phyloP scores from a whole-genome alignment of 1,139 yeast genomes.

The Yamadazyma oceani region DNA sequence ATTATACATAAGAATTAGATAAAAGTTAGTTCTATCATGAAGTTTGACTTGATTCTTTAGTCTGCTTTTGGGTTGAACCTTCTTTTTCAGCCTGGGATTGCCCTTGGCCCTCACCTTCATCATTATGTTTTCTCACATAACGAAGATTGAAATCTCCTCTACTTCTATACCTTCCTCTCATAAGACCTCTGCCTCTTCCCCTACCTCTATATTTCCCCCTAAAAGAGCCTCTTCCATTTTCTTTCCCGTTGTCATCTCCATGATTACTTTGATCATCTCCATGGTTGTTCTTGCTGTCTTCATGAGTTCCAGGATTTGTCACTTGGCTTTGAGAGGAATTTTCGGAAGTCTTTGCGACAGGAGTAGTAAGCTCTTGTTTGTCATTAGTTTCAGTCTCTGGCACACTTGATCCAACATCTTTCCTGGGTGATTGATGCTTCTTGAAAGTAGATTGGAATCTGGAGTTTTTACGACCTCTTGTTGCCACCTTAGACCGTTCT shows the following conservation, averaged over 20 bases:
- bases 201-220: conserved; percentile 16
- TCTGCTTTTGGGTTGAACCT: not conserved
- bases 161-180: conserved; percentile 14
- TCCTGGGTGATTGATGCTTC: conserved; percentile 1
- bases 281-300: too few relatives aligned
- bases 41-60: not conserved
- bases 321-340: too few relatives aligned
- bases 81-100: not conserved
- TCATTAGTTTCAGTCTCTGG: not conserved
- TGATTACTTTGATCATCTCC: too few relatives aligned
- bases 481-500: conserved; percentile 5
- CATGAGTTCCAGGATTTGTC: too few relatives aligned
- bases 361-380: too few relatives aligned
- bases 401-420: conserved; percentile 1
- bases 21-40: too few relatives aligned
- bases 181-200: conserved; percentile 23
- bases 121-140: conserved; percentile 25
- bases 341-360: too few relatives aligned
- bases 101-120: conserved; percentile 2
- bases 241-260: not conserved
- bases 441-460: conserved; percentile 1
- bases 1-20: conserved; percentile 11
- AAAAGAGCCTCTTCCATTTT: conserved; percentile 6
- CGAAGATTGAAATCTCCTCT: conserved; percentile 21
- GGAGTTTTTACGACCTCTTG: conserved; percentile 1